Percentiles rank a stretch among this genome's conserved stretches.
Evolutionary conservation across 345 rosid genomes (phyloP).

Genomic region (Atalantia buxifolia): DNA sequence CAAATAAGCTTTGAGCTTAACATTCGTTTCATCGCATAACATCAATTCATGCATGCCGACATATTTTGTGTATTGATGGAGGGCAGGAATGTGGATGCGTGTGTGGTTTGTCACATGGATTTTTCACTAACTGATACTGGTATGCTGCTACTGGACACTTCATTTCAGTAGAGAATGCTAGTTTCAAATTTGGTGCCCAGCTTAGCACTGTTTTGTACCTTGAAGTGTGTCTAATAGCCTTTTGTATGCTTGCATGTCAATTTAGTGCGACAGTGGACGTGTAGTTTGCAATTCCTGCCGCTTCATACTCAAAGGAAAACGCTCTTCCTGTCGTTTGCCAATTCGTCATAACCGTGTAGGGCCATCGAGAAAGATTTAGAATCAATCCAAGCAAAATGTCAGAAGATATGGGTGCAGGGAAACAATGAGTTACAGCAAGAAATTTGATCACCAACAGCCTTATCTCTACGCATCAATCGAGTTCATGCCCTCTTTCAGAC

Average conservation of each 20-base stretch:
- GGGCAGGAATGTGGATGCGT: too few species aligned
- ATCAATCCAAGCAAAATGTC: neutral
- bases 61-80: too few species aligned
- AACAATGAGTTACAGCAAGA: neutral
- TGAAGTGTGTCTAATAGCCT: too few species aligned
- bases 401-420: neutral
- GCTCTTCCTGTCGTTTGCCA: neutral
- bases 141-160: too few species aligned
- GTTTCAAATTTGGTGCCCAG: too few species aligned
- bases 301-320: slow-evolving; percentile 6
- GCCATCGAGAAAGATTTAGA: neutral
- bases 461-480: neutral
- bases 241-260: neutral
- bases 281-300: slow-evolving; percentile 18
- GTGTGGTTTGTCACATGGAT: too few species aligned
- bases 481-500: neutral
- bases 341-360: neutral
- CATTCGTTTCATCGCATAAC: too few species aligned
- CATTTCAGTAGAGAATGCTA: too few species aligned
- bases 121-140: too few species aligned
- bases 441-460: neutral
- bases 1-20: too few species aligned
- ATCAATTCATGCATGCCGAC: too few species aligned
- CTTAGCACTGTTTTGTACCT: too few species aligned
- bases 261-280: slow-evolving; percentile 44